phyloP scores from a whole-genome alignment of 2,329 filamentous ascomycete species.

The Colletotrichum paranaense region DNA sequence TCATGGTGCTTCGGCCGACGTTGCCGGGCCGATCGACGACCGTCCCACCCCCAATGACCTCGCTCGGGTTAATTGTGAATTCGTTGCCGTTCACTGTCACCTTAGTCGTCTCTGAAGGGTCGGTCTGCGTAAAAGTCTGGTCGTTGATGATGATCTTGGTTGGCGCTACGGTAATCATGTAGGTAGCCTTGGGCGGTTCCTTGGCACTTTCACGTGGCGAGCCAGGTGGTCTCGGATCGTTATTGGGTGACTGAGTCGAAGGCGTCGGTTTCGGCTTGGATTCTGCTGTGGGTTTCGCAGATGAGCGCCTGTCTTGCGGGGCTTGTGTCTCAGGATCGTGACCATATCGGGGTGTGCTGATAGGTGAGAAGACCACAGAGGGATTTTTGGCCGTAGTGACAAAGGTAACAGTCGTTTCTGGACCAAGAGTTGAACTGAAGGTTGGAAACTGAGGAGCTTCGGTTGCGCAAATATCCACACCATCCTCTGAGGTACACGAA shows the following conservation, averaged over 20 bases:
- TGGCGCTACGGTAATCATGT: slow-evolving; percentile 57
- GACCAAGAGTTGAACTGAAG: slow-evolving; percentile 32
- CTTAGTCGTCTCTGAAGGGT: slow-evolving; percentile 50
- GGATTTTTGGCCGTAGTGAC: slow-evolving; percentile 68
- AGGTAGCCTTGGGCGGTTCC: slow-evolving; percentile 35
- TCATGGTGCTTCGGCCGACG: slow-evolving; percentile 3
- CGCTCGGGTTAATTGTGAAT: slow-evolving; percentile 61
- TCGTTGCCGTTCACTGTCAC: slow-evolving; percentile 54
- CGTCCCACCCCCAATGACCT: slow-evolving; percentile 56
- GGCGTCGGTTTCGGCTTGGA: not conserved
- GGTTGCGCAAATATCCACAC: not conserved
- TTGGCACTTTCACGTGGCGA: slow-evolving; percentile 17
- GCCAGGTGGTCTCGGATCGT: not conserved
- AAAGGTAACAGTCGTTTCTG: slow-evolving; percentile 51
- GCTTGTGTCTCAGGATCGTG: slow-evolving; percentile 23
- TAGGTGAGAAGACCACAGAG: slow-evolving; percentile 52
- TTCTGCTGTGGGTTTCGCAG: slow-evolving; percentile 9
- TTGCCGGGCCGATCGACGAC: slow-evolving; percentile 55
- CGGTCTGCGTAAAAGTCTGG: slow-evolving; percentile 54
- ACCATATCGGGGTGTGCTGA: slow-evolving; percentile 32
- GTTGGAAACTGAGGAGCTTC: not conserved
- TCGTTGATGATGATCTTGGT: slow-evolving; percentile 59
- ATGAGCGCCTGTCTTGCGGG: slow-evolving; percentile 14
- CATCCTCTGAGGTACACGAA: not conserved
- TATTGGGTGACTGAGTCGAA: slow-evolving; percentile 8